Evolutionary conservation across 1,139 yeast genomes (phyloP).

Genomic region (Geotrichum bryndzae): DNA sequence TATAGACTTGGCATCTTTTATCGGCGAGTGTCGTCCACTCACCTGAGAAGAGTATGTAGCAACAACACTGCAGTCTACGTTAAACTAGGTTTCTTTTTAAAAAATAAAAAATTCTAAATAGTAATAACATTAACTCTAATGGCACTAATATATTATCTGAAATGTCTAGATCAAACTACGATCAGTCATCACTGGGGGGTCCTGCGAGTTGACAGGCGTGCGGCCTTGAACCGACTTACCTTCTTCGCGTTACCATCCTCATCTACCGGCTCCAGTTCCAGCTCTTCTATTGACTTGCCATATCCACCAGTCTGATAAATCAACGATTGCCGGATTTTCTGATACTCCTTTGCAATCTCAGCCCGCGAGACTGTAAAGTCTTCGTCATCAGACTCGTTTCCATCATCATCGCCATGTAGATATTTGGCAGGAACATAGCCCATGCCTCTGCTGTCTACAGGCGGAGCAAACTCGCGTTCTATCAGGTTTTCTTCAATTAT

Average conservation of each 20-base stretch:
- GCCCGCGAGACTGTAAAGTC: slow-evolving; percentile 15
- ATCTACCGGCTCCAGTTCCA: slow-evolving; percentile 67
- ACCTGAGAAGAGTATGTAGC: too few relatives aligned
- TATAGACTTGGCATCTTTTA: neutral
- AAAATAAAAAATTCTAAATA: neutral
- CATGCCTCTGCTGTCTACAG: slow-evolving; percentile 15
- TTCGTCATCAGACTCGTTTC: slow-evolving; percentile 21
- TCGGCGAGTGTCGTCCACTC: neutral
- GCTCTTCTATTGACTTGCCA: slow-evolving; percentile 43
- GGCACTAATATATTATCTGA: neutral
- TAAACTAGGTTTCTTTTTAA: neutral
- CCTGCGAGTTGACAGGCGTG: slow-evolving; percentile 29
- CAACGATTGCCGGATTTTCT: slow-evolving; percentile 50
- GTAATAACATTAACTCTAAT: neutral
- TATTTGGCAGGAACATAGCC: slow-evolving; percentile 14
- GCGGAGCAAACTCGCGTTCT: slow-evolving; percentile 20
- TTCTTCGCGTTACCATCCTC: slow-evolving; percentile 54
- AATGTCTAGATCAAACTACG: neutral
- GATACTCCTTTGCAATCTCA: slow-evolving; percentile 51
- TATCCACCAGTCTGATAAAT: slow-evolving; percentile 47
- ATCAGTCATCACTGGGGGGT: neutral
- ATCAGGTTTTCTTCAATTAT: slow-evolving; percentile 22
- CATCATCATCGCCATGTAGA: slow-evolving; percentile 18
- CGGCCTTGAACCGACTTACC: slow-evolving; percentile 66
- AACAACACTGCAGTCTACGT: neutral